Conservation (phyloP, 352 stramenopile species). For the Phytophthora aleatoria region DNA sequence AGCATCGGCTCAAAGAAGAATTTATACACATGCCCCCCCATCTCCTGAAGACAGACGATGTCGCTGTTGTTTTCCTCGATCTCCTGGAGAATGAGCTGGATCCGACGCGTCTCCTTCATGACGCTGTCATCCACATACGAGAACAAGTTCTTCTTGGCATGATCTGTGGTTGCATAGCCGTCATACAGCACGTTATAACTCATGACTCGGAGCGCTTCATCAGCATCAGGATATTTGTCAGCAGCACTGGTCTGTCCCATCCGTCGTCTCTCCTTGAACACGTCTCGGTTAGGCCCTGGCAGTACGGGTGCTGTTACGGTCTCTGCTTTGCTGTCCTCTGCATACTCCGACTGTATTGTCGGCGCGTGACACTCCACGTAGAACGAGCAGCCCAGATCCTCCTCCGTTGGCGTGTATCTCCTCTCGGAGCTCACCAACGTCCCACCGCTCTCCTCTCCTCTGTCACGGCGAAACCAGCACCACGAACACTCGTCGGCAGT, state of each 20-base stretch:
- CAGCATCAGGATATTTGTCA: slow-evolving; percentile 13
- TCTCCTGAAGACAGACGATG: slow-evolving; percentile 78
- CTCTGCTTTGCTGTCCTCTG: slow-evolving; percentile 40
- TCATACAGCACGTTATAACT: slow-evolving; percentile 84
- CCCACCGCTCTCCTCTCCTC: slow-evolving; percentile 1
- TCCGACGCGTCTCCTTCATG: slow-evolving; percentile 69
- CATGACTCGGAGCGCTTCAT: slow-evolving; percentile 70
- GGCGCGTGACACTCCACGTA: slow-evolving; percentile 63
- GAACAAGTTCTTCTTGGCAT: slow-evolving; percentile 65
- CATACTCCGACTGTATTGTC: slow-evolving; percentile 32
- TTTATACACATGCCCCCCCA: slow-evolving; percentile 59
- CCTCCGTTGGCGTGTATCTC: slow-evolving; percentile 45
- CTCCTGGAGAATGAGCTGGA: slow-evolving; percentile 78
- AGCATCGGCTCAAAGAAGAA: slow-evolving; percentile 69
- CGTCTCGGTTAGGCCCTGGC: slow-evolving; percentile 50
- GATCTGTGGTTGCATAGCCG: slow-evolving; percentile 67
- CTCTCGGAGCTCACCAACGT: slow-evolving; percentile 26
- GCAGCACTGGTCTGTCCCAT: slow-evolving; percentile 21
- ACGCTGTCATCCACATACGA: slow-evolving; percentile 50
- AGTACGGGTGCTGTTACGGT: slow-evolving; percentile 45
- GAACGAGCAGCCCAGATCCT: slow-evolving; percentile 54
- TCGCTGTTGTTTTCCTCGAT: slow-evolving; percentile 67
- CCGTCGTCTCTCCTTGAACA: slow-evolving; percentile 50
- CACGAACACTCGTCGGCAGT: slow-evolving; percentile 61
- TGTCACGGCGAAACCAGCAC: slow-evolving; percentile 56